Percentiles rank a stretch among this genome's conserved stretches.
These are phyloP conservation scores for Arabidopsis hybrid DNA, from an alignment of 441 rosid genomes.

Conservation along the genomic window DNA sequence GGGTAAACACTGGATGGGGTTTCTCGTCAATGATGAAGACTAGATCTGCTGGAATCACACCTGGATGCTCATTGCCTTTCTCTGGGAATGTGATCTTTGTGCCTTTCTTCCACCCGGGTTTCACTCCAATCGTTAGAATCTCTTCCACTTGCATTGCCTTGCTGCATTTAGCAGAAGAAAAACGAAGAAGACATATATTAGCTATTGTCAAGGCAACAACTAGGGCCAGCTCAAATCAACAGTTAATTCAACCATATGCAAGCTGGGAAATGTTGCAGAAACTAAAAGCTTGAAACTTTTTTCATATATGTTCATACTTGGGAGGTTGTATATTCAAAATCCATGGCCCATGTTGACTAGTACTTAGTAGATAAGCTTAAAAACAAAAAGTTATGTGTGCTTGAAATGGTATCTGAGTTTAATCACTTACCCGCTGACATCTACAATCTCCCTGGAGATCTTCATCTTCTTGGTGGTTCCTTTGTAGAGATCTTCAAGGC, in stretches of 20 bases:
- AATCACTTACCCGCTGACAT: constrained; percentile 62
- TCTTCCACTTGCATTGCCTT: constrained; percentile 56
- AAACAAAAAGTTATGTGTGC: no score
- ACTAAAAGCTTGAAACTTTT: neutral
- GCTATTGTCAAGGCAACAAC: neutral
- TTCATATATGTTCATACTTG: neutral
- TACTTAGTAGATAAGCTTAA: neutral
- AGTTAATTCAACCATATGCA: neutral
- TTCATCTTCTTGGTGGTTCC: constrained; percentile 89
- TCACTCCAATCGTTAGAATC: constrained; percentile 62
- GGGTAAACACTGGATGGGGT: constrained; percentile 58
- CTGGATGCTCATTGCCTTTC: constrained; percentile 68
- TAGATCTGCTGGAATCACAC: constrained; percentile 59
- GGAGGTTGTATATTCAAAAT: neutral
- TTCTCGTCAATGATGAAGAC: constrained; percentile 69
- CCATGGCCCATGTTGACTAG: neutral
- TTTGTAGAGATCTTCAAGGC: constrained; percentile 82
- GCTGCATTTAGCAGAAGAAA: constrained; percentile 42
- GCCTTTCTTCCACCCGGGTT: constrained; percentile 75
- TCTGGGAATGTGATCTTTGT: constrained; percentile 70
- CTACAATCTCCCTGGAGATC: constrained; percentile 73
- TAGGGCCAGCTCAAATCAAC: constrained; percentile 8
- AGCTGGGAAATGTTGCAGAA: neutral
- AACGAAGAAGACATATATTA: constrained; percentile 1
- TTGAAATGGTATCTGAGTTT: neutral